phyloP scores from a whole-genome alignment of 1,139 yeast species.

The Hansenula sp. region DNA sequence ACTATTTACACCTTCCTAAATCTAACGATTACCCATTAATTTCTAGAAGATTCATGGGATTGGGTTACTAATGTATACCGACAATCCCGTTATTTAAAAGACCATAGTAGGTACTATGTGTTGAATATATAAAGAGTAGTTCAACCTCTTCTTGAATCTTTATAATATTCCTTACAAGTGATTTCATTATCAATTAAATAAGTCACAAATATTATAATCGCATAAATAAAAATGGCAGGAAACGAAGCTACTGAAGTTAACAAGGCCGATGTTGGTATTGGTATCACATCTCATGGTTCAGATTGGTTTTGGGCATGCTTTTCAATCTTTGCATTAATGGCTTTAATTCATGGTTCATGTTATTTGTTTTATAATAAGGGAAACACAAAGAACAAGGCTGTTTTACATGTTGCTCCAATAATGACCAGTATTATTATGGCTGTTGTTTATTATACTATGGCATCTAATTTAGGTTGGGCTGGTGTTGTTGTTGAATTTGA shows the following conservation, averaged over 20 bases:
- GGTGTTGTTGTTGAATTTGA: slow-evolving; percentile 49
- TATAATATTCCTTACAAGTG: too few species aligned
- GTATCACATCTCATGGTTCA: slow-evolving; percentile 55
- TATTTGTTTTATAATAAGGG: slow-evolving; percentile 32
- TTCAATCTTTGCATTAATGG: slow-evolving; percentile 39
- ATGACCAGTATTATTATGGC: slow-evolving; percentile 44
- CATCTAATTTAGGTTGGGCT: slow-evolving; percentile 66
- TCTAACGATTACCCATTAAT: too few species aligned
- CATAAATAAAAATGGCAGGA: slow-evolving; percentile 8
- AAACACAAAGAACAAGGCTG: slow-evolving; percentile 7
- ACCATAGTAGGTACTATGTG: too few species aligned
- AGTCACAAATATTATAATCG: not conserved
- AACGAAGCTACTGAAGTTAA: slow-evolving; percentile 50
- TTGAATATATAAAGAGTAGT: too few species aligned
- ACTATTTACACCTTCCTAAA: too few species aligned
- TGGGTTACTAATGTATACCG: too few species aligned
- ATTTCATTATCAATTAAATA: not conserved
- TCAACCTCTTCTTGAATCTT: too few species aligned
- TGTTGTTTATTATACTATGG: slow-evolving; percentile 55
- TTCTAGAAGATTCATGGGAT: too few species aligned
- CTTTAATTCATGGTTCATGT: slow-evolving; percentile 36
- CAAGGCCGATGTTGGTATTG: slow-evolving; percentile 51
- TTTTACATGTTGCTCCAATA: slow-evolving; percentile 13
- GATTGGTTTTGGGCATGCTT: slow-evolving; percentile 73
- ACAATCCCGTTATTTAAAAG: too few species aligned